Evolutionary conservation across 768 basidiomycete species (phyloP).

Genomic region (Hortiboletus campestris): DNA sequence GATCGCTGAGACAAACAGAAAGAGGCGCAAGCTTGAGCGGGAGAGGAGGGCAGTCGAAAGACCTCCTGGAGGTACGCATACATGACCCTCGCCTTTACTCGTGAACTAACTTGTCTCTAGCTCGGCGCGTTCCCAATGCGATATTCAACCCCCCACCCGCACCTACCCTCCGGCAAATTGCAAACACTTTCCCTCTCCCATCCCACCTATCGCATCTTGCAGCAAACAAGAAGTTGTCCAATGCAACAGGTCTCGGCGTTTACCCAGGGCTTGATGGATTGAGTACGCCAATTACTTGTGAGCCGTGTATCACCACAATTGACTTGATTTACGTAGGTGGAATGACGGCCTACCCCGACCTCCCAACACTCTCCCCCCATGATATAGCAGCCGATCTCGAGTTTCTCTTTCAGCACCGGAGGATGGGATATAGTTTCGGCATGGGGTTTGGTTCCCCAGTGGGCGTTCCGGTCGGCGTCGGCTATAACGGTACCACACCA

Average conservation of each 20-base stretch:
- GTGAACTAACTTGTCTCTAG: constrained; percentile 24
- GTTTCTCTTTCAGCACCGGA: constrained; percentile 46
- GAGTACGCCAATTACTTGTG: constrained; percentile 8
- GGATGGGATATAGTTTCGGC: constrained; percentile 26
- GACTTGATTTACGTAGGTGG: constrained; percentile 42
- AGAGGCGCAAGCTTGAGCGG: constrained; percentile 79
- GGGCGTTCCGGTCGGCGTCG: constrained; percentile 20
- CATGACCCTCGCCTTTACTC: background rate
- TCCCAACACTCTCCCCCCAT: constrained; percentile 40
- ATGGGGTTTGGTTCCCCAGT: constrained; percentile 25
- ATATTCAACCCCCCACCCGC: constrained; percentile 51
- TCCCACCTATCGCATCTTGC: constrained; percentile 23
- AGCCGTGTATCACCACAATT: constrained; percentile 3
- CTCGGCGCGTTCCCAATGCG: constrained; percentile 58
- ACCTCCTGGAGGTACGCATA: constrained; percentile 64
- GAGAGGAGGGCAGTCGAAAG: constrained; percentile 78
- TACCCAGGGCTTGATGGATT: constrained; percentile 21
- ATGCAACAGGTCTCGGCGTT: constrained; percentile 14
- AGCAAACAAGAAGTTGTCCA: constrained; percentile 20
- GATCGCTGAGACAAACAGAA: constrained; percentile 87
- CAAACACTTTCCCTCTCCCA: constrained; percentile 56
- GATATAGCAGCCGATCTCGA: constrained; percentile 57
- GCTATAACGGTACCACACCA: constrained; percentile 15
- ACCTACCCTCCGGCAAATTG: constrained; percentile 65
- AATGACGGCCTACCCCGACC: constrained; percentile 32